These are phyloP conservation scores for Gossypium rotundifolium DNA, from an alignment of 345 rosid species.

Conservation along the genomic window DNA sequence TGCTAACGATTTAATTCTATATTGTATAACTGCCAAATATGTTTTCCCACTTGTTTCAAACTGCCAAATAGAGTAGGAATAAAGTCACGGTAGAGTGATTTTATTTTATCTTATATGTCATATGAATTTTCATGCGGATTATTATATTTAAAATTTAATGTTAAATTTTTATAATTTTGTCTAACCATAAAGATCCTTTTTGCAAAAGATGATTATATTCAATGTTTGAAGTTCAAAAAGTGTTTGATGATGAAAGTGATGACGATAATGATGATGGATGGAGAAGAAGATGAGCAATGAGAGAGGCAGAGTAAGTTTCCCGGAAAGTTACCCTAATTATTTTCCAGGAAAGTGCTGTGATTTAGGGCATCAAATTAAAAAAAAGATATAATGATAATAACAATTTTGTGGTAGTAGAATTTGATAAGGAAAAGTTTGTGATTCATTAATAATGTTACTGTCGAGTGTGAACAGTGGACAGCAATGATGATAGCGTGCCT, in stretches of 20 bases:
- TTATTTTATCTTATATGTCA: too few species aligned
- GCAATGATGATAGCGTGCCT: conserved; percentile 26
- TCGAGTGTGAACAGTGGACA: background rate
- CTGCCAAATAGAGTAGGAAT: too few species aligned
- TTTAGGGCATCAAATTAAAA: too few species aligned
- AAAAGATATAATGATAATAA: too few species aligned
- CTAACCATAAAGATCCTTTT: background rate
- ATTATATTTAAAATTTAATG: too few species aligned
- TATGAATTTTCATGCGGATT: accelerated
- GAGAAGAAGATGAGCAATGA: background rate
- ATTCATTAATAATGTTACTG: conserved; percentile 2
- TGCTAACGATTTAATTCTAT: too few species aligned
- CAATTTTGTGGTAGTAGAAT: background rate
- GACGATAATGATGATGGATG: background rate
- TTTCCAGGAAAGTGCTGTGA: background rate
- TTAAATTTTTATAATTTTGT: too few species aligned
- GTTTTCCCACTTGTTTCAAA: too few species aligned
- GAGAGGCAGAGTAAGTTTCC: background rate
- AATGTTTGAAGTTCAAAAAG: background rate
- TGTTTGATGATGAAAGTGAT: background rate
- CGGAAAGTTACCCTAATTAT: background rate
- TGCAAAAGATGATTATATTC: background rate
- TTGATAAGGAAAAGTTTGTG: background rate
- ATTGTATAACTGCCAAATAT: too few species aligned
- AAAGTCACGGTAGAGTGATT: too few species aligned